A percentile compares a stretch with the other conserved stretches of the same genome.
Evolutionary conservation across 331 rosid genomes (phyloP).

Genomic region (Erythrophleum ivorense): DNA sequence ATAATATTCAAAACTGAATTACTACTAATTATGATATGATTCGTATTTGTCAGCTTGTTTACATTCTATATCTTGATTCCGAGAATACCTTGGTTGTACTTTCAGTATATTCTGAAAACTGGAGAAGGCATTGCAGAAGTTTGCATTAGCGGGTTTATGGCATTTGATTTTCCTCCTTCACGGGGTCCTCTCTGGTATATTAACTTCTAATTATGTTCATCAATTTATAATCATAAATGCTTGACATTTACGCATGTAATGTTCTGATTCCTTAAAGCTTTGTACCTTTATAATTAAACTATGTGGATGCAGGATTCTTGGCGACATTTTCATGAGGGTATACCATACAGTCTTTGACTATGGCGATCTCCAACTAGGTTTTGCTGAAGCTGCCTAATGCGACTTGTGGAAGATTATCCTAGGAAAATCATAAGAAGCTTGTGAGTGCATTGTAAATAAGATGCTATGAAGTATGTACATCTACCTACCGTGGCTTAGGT

Average conservation of each 20-base stretch:
- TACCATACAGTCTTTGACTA: slow-evolving; percentile 87
- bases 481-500: slow-evolving; percentile 23
- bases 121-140: slow-evolving; percentile 65
- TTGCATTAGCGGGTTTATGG: slow-evolving; percentile 86
- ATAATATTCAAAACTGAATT: background rate
- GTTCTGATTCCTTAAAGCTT: slow-evolving; percentile 5
- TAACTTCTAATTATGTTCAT: background rate
- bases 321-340: slow-evolving; percentile 81
- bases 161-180: slow-evolving; percentile 77
- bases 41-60: slow-evolving; percentile 34
- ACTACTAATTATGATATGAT: slow-evolving; percentile 18
- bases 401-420: slow-evolving; percentile 25
- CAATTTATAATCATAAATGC: background rate
- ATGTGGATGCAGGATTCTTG: slow-evolving; percentile 74
- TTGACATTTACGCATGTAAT: background rate
- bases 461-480: background rate
- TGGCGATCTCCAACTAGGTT: slow-evolving; percentile 71
- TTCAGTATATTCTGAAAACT: slow-evolving; percentile 81
- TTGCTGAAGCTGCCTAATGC: slow-evolving; percentile 69
- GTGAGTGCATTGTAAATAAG: slow-evolving; percentile 47
- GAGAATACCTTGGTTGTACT: slow-evolving; percentile 30
- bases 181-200: slow-evolving; percentile 82
- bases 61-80: slow-evolving; percentile 27
- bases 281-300: slow-evolving; percentile 10
- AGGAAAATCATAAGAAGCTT: slow-evolving; percentile 24